Evolutionary conservation across 345 rosid genomes (phyloP), one percentile per base, ranked within the genome.

Genomic region (Zanthoxylum bungeanum): DNA sequence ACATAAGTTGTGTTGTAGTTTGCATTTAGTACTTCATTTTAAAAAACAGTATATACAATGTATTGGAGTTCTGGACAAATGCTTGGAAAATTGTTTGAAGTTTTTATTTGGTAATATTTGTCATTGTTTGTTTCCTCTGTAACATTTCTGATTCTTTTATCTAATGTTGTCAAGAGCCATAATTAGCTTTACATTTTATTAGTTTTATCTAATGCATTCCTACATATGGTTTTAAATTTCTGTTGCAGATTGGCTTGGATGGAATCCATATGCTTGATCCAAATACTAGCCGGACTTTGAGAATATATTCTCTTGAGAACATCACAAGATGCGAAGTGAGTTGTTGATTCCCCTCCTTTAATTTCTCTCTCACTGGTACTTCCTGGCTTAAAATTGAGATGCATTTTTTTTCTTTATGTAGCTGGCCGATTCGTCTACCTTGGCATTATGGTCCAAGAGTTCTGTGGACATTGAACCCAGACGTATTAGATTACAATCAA

Each of bases 221-320:
- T 34, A 14, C 7, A 5, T 12, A 4, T 0, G 44, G 4, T 44
- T 28, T 27, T 58, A 22, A 30, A 42, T 24, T 70, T 59, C 14
- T 70, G 6, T 77, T 75, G 69, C 87, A 96, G 99, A 88, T 96
- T 79, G 98, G 93, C 75, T 89, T 96, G 89, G 99, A 96, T 84
- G 98, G 98, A 12, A 86, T 96, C 31, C 91, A 90, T 2, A 96
- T 96, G 98, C 97, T 96, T 69, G 99, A 96, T 80, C 97, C 99
- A 17, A 85, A 77, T 70, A 88, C 91, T 37, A 80, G 88, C 64
- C 84, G 97, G 68, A 96, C 92, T 21, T 78, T 91, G 77, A 96
- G 98, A 75, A 91, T 96, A 86, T 96, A 96, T 80, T 90, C 99
- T 49, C 91, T 93, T 7, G 99, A 96, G 85, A 89, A 82, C 79